Percentiles rank a stretch among this genome's conserved stretches.
Conservation (phyloP, 2,329 filamentous ascomycete species). For the Fusarium sp. region DNA sequence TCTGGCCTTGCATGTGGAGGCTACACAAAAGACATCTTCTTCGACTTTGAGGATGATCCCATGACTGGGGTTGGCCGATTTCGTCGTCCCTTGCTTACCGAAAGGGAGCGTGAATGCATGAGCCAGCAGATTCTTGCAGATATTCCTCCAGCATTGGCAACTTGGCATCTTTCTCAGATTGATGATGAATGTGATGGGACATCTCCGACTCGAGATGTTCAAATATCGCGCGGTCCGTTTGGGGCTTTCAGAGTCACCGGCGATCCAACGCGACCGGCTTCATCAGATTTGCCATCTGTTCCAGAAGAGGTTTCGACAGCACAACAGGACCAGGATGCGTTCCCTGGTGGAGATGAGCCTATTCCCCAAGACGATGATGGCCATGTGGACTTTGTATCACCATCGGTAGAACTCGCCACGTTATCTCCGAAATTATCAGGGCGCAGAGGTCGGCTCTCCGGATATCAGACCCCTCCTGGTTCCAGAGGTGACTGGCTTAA, state of each 20-base stretch:
- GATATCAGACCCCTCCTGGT: background rate
- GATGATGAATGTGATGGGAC: constrained; percentile 27
- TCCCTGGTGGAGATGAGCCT: background rate
- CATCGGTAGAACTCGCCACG: background rate
- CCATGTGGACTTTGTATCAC: background rate
- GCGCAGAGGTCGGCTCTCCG: background rate
- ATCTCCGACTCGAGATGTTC: background rate
- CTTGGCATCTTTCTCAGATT: constrained; percentile 24
- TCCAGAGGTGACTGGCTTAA: constrained; percentile 1
- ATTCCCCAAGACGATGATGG: background rate
- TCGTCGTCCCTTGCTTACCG: constrained; percentile 21
- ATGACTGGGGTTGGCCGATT: constrained; percentile 5
- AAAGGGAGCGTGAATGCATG: constrained; percentile 19
- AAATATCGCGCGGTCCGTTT: constrained; percentile 30
- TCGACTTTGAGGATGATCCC: constrained; percentile 20
- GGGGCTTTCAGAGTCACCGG: constrained; percentile 16
- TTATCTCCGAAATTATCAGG: background rate
- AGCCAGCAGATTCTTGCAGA: constrained; percentile 17
- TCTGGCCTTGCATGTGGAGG: constrained; percentile 23
- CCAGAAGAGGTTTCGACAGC: rapidly evolving
- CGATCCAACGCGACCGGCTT: background rate
- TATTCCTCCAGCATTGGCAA: background rate
- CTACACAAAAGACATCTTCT: constrained; percentile 31
- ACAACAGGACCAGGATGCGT: rapidly evolving
- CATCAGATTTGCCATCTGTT: background rate